A percentile compares a stretch with the other conserved stretches of the same genome.
These are phyloP conservation scores for Parmelia sp. DNA, from an alignment of 495 filamentous ascomycete species.

Conservation along the genomic window DNA sequence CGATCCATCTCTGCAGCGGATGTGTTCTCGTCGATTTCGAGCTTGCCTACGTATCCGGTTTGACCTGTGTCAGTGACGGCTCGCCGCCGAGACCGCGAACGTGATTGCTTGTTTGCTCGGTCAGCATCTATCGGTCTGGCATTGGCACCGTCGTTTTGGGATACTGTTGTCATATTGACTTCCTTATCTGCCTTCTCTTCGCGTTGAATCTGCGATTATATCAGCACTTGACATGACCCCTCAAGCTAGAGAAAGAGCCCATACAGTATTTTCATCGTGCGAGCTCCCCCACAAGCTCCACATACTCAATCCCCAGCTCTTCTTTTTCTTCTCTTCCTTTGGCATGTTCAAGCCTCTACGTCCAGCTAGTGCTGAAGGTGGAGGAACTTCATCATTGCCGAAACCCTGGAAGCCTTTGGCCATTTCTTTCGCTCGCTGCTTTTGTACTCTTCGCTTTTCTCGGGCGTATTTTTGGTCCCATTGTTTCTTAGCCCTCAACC, in stretches of 20 bases:
- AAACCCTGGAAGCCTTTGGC: conserved; percentile 61
- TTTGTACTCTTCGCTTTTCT: conserved; percentile 61
- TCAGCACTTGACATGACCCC: neutral
- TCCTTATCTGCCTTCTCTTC: conserved; percentile 28
- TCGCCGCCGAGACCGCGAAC: conserved; percentile 19
- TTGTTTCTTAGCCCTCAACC: conserved; percentile 62
- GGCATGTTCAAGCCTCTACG: conserved; percentile 50
- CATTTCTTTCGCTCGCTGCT: conserved; percentile 63
- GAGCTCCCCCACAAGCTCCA: conserved; percentile 84
- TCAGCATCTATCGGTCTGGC: neutral
- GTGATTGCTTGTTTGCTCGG: neutral
- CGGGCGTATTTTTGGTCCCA: conserved; percentile 66
- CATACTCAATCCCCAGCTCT: conserved; percentile 68
- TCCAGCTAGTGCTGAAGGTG: conserved; percentile 75
- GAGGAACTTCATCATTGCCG: conserved; percentile 64
- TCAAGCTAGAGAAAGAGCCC: neutral
- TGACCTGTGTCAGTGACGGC: conserved; percentile 21
- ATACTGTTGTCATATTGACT: conserved; percentile 10
- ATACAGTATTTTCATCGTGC: conserved; percentile 70
- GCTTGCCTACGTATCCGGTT: neutral
- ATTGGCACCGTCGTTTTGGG: conserved; percentile 9
- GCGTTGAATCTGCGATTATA: conserved; percentile 20
- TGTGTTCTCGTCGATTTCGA: conserved; percentile 7
- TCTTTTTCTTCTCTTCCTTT: conserved; percentile 49
- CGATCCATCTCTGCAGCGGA: conserved; percentile 1